Percentiles rank a stretch among this genome's conserved stretches.
Conservation (phyloP, 306 rosid species). For the Vigna angularis region DNA sequence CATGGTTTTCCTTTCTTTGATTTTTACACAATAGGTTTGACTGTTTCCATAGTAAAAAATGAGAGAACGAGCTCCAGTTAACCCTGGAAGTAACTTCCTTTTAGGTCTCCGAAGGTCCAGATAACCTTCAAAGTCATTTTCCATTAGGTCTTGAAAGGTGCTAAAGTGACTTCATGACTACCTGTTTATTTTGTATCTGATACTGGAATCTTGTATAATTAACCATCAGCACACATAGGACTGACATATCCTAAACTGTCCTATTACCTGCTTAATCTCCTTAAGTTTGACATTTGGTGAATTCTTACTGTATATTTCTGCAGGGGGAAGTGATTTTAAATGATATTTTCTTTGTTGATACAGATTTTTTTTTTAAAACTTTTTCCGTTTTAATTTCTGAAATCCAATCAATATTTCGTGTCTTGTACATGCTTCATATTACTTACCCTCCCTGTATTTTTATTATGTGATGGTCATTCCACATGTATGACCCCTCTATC, state of each 20-base stretch:
- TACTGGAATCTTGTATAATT: background rate
- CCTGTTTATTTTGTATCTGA: background rate
- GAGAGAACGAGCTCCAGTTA: background rate
- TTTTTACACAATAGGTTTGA: constrained; percentile 31
- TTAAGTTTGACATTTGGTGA: background rate
- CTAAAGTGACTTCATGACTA: background rate
- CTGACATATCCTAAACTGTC: background rate
- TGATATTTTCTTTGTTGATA: constrained; percentile 3
- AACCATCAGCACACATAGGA: background rate
- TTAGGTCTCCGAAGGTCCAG: background rate
- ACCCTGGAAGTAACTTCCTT: background rate
- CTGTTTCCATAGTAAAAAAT: background rate
- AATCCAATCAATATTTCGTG: background rate
- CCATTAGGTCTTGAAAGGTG: background rate
- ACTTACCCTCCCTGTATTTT: constrained; percentile 10
- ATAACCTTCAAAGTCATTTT: background rate
- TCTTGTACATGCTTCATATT: constrained; percentile 29
- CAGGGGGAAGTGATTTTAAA: background rate
- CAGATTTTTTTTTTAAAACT: background rate
- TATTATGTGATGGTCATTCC: constrained; percentile 23
- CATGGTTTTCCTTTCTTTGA: background rate
- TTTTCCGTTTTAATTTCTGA: background rate
- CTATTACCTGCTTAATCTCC: background rate
- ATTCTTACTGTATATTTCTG: background rate
- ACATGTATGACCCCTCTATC: constrained; percentile 1